Evolutionary conservation across 106 monocot genomes (phyloP), one percentile per base, ranked within the genome.

Genomic region (Dioscorea dumetorum): DNA sequence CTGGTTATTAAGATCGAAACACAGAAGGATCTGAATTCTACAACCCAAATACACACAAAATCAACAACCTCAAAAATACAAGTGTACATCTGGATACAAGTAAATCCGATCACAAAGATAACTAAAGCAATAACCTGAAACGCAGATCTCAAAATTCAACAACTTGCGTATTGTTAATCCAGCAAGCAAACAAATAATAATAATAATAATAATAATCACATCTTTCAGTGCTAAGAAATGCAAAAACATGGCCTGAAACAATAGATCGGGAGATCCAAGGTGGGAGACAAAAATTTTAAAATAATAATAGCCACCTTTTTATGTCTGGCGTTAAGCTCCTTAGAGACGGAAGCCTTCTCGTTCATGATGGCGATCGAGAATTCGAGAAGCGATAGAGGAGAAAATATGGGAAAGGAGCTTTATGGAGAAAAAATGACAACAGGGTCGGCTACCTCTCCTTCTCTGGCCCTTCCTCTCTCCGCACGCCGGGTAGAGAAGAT

Each of bases 311-410:
- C 24, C 7, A 80, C 80, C 80, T 71, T 80, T 61, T 80, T 80
- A 71, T 75, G 80, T 48, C 35, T 75, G 16, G 70, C 66, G 33
- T 80, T 70, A 61, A 80, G 80, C 67, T 80, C 80, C 35, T 76
- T 80, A 48, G 80, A 67, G 15, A 80, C 75, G 53, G 80, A 71
- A 8, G 80, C 80, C 66, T 80, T 80, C 71, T 76, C 80, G 75
- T 80, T 80, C 80, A 80, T 80, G 35, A 24, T 51, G 51, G 22
- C 31, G 54, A 16, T 19, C 54, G 4, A 54, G 54, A 54, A 54
- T 54, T 15, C 54, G 19, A 18, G 54, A 19, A 54, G 5, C 5
- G 54, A 19, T 19, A 13, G 19, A 54, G 19, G 54, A 54, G 54
- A 54, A 14, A 28, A 33, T 63, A 23, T 22, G 8, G 8, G 2